Evolutionary conservation across 345 rosid genomes (phyloP), one percentile per base, ranked within the genome.

Genomic region (Populus euphratica): DNA sequence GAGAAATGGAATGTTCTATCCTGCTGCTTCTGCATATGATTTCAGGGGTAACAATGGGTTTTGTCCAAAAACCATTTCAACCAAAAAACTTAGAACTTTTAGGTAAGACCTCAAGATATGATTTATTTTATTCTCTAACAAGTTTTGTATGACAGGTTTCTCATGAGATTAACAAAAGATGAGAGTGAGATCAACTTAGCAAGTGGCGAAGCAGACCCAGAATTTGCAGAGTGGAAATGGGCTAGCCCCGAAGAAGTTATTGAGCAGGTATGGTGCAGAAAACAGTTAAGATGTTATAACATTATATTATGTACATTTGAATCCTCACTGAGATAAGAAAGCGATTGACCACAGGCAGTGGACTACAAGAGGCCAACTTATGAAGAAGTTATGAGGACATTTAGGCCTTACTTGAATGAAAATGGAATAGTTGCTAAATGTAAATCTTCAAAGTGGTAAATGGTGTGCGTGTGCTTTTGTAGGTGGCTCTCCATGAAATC

Each of bases 191-290:
- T 94, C 85, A 91, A 94, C 87, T 74, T 94, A 78, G 95, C 85
- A 38, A 91, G 78, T 39, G 92, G 90, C 12, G 96, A 87, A 86
- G 90, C 90, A 17, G 98, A 91, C 56, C 87, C 92, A 12, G 98
- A 91, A 87, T 94, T 94, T 81, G 86, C 97, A 2, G 98, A 94
- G 87, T 94, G 98, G 98, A 94, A 93, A 78, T 94, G 98, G 98
- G 86, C 92, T 5, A 89, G 79, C 75, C 92, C 93, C 16, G 95
- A 89, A 77, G 97, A 93, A 86, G 97, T 93, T 66, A 56, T 91
- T 8, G 98, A 91, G 81, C 99, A 89, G 91, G 95, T 90, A 78
- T 23, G 69, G 4, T 27, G 38, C 8, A 18, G 50, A 20, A 29
- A 27, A 13, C 21, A 31, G 29, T 62, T 0, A 4, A 6, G 54